Conservation (phyloP, 148 eudicot species). For the Vaccinium darrowii region DNA sequence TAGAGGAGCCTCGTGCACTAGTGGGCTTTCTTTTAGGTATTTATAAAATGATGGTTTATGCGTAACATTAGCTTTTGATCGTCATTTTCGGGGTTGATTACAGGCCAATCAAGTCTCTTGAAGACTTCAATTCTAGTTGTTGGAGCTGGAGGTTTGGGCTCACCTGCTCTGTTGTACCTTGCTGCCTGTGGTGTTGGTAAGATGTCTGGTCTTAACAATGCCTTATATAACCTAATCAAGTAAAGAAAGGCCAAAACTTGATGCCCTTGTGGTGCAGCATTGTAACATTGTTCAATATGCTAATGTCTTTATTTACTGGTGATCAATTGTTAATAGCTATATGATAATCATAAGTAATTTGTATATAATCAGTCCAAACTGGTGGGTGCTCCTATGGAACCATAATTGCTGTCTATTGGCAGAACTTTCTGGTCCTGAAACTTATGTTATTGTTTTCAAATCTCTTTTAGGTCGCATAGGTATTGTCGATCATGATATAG, state of each 20-base stretch:
- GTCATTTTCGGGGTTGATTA: slow-evolving; percentile 25
- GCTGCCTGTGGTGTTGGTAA: slow-evolving; percentile 97
- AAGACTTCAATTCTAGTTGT: slow-evolving; percentile 84
- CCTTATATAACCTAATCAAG: neutral
- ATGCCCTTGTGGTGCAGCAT: neutral
- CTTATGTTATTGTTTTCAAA: neutral
- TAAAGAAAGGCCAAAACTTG: slow-evolving; percentile 9
- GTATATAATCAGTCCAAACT: neutral
- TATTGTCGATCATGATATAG: slow-evolving; percentile 96
- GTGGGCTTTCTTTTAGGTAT: neutral
- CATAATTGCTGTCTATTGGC: neutral
- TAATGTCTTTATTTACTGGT: neutral
- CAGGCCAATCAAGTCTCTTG: slow-evolving; percentile 73
- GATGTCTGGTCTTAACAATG: slow-evolving; percentile 15
- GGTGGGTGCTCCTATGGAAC: neutral
- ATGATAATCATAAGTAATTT: neutral
- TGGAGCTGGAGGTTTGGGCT: slow-evolving; percentile 98
- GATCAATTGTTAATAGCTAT: neutral
- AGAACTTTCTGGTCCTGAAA: neutral
- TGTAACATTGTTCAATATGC: neutral
- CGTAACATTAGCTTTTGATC: neutral
- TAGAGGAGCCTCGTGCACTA: neutral
- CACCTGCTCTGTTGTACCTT: slow-evolving; percentile 92
- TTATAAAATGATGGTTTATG: neutral
- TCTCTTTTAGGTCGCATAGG: slow-evolving; percentile 69